phyloP scores from a whole-genome alignment of 495 filamentous ascomycete species.

The Lasiosphaeria ovina region DNA sequence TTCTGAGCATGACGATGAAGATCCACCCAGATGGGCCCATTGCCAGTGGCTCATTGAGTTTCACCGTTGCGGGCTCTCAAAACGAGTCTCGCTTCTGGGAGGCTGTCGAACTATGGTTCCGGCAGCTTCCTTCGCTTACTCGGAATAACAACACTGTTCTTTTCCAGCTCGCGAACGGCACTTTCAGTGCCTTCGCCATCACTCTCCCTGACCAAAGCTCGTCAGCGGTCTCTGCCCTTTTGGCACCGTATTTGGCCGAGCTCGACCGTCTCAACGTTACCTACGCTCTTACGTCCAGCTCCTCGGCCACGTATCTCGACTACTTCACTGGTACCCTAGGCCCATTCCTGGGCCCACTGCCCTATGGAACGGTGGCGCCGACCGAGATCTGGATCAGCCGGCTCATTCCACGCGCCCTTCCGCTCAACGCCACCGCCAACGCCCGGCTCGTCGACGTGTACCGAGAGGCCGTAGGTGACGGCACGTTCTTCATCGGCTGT shows the following conservation, averaged over 20 bases:
- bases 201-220: slow-evolving; percentile 37
- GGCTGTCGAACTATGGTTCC: slow-evolving; percentile 38
- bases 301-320: slow-evolving; percentile 6
- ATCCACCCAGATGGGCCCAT: slow-evolving; percentile 28
- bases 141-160: slow-evolving; percentile 14
- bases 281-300: slow-evolving; percentile 25
- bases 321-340: no score
- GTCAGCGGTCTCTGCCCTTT: slow-evolving; percentile 17
- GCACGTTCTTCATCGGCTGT: slow-evolving; percentile 37
- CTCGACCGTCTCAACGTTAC: slow-evolving; percentile 30
- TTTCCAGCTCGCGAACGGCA: slow-evolving; percentile 18
- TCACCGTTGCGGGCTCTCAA: slow-evolving; percentile 14
- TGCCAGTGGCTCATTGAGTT: slow-evolving; percentile 12
- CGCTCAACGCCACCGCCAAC: slow-evolving; percentile 36
- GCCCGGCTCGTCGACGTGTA: slow-evolving; percentile 36
- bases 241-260: slow-evolving; percentile 27
- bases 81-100: slow-evolving; percentile 42
- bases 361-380: not conserved
- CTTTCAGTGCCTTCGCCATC: slow-evolving; percentile 41
- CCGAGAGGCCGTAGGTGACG: slow-evolving; percentile 38
- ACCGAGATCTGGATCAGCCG: slow-evolving; percentile 29
- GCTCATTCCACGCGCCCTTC: slow-evolving; percentile 48
- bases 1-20: slow-evolving; percentile 45
- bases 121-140: slow-evolving; percentile 2
- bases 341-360: slow-evolving; percentile 3